Conservation (phyloP, 768 basidiomycete genomes). For the Neoboletus subvelutipes region DNA sequence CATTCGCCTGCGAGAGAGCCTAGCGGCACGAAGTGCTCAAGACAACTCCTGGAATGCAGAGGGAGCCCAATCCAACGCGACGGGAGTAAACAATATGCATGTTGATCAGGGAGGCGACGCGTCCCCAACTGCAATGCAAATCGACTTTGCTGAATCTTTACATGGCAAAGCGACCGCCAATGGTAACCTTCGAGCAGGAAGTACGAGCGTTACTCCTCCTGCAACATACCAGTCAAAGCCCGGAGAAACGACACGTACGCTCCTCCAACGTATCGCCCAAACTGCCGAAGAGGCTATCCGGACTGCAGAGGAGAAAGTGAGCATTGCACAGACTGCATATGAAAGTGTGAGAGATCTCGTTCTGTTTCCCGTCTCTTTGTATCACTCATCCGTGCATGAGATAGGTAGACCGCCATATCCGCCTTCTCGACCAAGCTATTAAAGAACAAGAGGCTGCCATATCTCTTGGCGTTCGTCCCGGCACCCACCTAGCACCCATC, state of each 20-base stretch:
- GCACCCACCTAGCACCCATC: constrained; percentile 52
- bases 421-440: constrained; percentile 74
- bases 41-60: not conserved
- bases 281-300: constrained; percentile 59
- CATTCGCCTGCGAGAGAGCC: constrained; percentile 35
- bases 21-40: constrained; percentile 16
- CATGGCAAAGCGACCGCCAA: not conserved
- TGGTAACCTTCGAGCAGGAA: not conserved
- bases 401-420: constrained; percentile 79
- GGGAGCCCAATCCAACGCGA: not conserved
- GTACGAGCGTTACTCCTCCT: not conserved
- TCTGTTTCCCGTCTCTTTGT: not conserved
- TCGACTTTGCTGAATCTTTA: constrained; percentile 2
- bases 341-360: constrained; percentile 53
- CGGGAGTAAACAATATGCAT: not conserved
- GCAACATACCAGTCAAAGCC: constrained; percentile 15
- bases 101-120: not conserved
- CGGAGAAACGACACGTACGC: constrained; percentile 43
- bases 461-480: constrained; percentile 50
- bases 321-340: constrained; percentile 65
- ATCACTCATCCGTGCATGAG: not conserved
- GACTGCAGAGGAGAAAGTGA: constrained; percentile 75
- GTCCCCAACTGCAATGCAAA: constrained; percentile 3
- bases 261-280: constrained; percentile 59
- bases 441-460: constrained; percentile 58